A percentile compares a stretch with the other conserved stretches of the same genome.
phyloP scores from a whole-genome alignment of 2,329 filamentous ascomycete species.

The Monilinia fructicola region DNA sequence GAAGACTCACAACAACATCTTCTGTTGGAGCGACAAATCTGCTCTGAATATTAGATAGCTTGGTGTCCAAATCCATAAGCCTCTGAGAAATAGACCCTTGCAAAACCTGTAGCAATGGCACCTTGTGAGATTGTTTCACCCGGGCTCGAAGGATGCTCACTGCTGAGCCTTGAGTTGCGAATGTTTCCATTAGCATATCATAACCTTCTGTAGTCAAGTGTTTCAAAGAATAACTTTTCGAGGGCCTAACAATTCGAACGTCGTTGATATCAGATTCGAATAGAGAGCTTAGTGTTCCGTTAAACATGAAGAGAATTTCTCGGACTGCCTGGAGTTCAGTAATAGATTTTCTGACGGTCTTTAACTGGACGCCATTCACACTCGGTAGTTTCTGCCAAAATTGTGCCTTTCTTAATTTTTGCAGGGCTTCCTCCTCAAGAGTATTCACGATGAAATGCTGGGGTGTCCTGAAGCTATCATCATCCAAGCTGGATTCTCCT shows the following conservation, averaged over 20 bases:
- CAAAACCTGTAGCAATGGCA: slow-evolving; percentile 39
- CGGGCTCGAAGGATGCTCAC: slow-evolving; percentile 52
- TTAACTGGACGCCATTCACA: slow-evolving; percentile 33
- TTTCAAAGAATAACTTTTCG: slow-evolving; percentile 39
- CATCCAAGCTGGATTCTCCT: slow-evolving; percentile 38
- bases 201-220: slow-evolving; percentile 42
- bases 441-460: slow-evolving; percentile 41
- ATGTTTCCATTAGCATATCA: slow-evolving; percentile 44
- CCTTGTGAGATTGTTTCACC: slow-evolving; percentile 39
- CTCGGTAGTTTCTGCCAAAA: slow-evolving; percentile 46
- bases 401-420: slow-evolving; percentile 46
- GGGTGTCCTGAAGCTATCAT: slow-evolving; percentile 34
- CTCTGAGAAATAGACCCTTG: slow-evolving; percentile 41
- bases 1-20: slow-evolving; percentile 64
- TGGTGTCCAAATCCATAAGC: slow-evolving; percentile 57
- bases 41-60: slow-evolving; percentile 60
- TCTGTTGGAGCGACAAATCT: slow-evolving; percentile 54
- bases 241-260: slow-evolving; percentile 40
- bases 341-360: slow-evolving; percentile 37
- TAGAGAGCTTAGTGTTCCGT: slow-evolving; percentile 71
- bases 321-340: slow-evolving; percentile 69
- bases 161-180: slow-evolving; percentile 50
- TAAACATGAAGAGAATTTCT: slow-evolving; percentile 82
- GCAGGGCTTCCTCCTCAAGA: slow-evolving; percentile 40
- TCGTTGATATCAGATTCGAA: slow-evolving; percentile 51